Base-by-base conservation (phyloP, 2,329 filamentous ascomycete species). In the Cyphellophora europaea region DNA sequence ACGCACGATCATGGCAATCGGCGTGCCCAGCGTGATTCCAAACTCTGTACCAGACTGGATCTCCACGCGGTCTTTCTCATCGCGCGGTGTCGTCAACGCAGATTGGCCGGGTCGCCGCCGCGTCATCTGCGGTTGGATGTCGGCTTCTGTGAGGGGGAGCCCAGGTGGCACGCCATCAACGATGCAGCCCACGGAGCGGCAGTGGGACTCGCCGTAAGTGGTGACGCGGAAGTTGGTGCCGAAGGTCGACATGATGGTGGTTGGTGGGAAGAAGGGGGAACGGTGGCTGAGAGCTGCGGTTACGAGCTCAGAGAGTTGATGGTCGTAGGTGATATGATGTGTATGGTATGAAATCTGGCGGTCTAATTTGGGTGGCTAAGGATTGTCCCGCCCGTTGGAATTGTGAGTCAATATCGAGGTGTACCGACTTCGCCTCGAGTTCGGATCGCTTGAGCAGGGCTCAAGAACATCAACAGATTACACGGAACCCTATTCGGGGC, bases 111-210 rank as follows among this genome's bases (percentile, higher is more conserved):
- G 89, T 41, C 89, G 75, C 42, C 89, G 76, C 46, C 89, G 80
- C 44, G 82, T 93, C 75, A 96, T 84, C 65, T 95, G 87, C 32
- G 87, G 87, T 64, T 98, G 89, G 56, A 96, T 93, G 55, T 93
- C 85, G 36, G 67, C 70, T 62, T 94, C 88, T 43, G 76, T 82
- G 58, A 96, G 77, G 52, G 79, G 67, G 71, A 96, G 80, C 52
- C 85, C 84, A 11, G 91, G 88, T 21, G 89, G 91, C 54, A 78
- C 83, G 51, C 87, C 87, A 58, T 96, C 89, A 62, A 96, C 80
- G 53, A 96, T 95, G 67, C 85, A 93, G 55, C 87, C 88, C 53
- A 96, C 87, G 19, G 82, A 89, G 53, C 79, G 81, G 67, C 89
- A 93, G 66, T 95, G 89, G 38, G 84, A 93, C 62, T 88, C 82